Evolutionary conservation across 2,329 filamentous ascomycete species (phyloP).

Genomic region (Penicillium sp.): DNA sequence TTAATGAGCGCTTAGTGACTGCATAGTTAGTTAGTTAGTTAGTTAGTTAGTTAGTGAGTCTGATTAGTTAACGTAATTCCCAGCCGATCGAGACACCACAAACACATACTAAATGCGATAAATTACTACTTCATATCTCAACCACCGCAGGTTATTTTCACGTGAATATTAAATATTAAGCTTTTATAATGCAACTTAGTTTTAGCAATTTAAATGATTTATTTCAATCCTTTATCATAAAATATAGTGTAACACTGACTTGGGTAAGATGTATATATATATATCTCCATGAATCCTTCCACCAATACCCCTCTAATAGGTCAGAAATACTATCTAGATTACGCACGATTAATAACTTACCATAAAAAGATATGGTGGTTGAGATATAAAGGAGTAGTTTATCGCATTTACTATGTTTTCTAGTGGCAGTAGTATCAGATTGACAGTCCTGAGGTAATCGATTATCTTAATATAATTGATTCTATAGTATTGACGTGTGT

Average conservation of each 20-base stretch:
- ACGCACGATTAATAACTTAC: not conserved
- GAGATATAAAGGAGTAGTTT: not conserved
- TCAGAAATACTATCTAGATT: not conserved
- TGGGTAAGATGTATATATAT: not conserved
- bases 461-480: too few species aligned
- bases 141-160: not conserved
- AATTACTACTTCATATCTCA: conserved; percentile 4
- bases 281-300: not conserved
- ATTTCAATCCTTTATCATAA: not conserved
- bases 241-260: not conserved
- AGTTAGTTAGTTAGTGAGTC: too few species aligned
- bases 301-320: not conserved
- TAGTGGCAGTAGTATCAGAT: too few species aligned
- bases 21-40: too few species aligned
- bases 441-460: too few species aligned
- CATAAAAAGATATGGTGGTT: not conserved
- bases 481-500: too few species aligned
- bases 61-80: not conserved
- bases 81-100: not conserved
- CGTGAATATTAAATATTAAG: not conserved
- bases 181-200: not conserved
- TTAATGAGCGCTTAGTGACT: too few species aligned
- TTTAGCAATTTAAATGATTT: not conserved
- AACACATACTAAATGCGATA: not conserved
- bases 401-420: not conserved